Conservation (phyloP, 129 eudicot genomes). For the Ambrosia artemisiifolia region DNA sequence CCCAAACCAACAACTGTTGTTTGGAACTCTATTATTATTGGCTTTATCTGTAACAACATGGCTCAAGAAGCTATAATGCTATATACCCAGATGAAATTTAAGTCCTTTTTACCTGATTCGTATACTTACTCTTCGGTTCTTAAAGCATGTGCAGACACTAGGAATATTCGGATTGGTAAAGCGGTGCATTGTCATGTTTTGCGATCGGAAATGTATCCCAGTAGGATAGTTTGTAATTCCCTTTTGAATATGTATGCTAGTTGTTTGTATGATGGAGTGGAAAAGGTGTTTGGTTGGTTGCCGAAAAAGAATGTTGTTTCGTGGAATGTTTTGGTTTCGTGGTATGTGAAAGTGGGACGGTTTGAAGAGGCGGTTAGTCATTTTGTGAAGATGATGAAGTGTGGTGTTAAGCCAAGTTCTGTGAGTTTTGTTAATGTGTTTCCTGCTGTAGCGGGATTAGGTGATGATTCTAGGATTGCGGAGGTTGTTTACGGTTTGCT, state of each 20-base stretch:
- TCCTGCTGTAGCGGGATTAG: slow-evolving; percentile 50
- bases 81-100: slow-evolving; percentile 47
- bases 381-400: slow-evolving; percentile 63
- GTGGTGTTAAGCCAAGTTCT: slow-evolving; percentile 57
- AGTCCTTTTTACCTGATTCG: slow-evolving; percentile 39
- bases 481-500: slow-evolving; percentile 65
- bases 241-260: slow-evolving; percentile 72
- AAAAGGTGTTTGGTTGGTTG: slow-evolving; percentile 53
- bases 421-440: slow-evolving; percentile 76
- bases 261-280: slow-evolving; percentile 46
- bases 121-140: slow-evolving; percentile 77
- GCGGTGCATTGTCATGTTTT: slow-evolving; percentile 77
- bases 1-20: slow-evolving; percentile 85
- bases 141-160: slow-evolving; percentile 75
- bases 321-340: slow-evolving; percentile 76
- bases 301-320: slow-evolving; percentile 67
- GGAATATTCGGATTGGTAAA: slow-evolving; percentile 52
- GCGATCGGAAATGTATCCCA: slow-evolving; percentile 43
- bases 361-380: slow-evolving; percentile 50
- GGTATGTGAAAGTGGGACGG: slow-evolving; percentile 57
- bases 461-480: slow-evolving; percentile 42
- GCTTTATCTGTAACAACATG: slow-evolving; percentile 72
- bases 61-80: slow-evolving; percentile 61
- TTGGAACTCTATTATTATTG: slow-evolving; percentile 90
- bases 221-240: slow-evolving; percentile 77